Evolutionary conservation across 1,284 basidiomycete genomes (phyloP).

Genomic region (Sanguinoderma infundibulare): DNA sequence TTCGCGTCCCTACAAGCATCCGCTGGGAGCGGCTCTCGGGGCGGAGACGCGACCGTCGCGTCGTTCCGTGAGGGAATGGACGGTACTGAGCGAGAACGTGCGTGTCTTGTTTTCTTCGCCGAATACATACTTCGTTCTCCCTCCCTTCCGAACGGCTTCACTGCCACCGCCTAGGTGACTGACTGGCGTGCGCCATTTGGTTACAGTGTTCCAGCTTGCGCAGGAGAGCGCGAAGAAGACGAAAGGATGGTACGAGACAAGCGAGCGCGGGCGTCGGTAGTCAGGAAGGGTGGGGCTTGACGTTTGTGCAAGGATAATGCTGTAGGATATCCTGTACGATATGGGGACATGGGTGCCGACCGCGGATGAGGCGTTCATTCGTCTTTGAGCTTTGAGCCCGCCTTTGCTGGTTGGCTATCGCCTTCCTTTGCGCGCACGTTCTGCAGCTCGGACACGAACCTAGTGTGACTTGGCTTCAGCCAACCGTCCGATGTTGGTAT

Average conservation of each 20-base stretch:
- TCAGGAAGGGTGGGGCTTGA: slow-evolving; percentile 10
- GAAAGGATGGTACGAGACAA: slow-evolving; percentile 85
- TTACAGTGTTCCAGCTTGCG: slow-evolving; percentile 79
- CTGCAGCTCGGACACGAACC: slow-evolving; percentile 46
- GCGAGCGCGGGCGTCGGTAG: slow-evolving; percentile 54
- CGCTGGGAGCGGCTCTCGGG: slow-evolving; percentile 41
- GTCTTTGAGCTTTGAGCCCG: slow-evolving; percentile 18
- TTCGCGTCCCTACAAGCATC: slow-evolving; percentile 72
- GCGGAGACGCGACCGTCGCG: slow-evolving; percentile 64
- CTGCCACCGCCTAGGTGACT: background rate
- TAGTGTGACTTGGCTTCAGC: slow-evolving; percentile 18
- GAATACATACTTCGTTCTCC: background rate
- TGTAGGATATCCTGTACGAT: background rate
- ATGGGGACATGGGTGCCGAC: background rate
- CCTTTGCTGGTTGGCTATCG: background rate
- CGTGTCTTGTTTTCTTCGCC: slow-evolving; percentile 37
- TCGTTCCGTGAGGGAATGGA: slow-evolving; percentile 89
- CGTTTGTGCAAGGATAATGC: background rate
- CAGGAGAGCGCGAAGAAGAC: slow-evolving; percentile 80
- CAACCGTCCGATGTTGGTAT: too few relatives aligned
- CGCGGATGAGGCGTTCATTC: slow-evolving; percentile 21
- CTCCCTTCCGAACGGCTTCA: background rate
- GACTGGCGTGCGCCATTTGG: background rate
- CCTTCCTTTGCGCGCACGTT: slow-evolving; percentile 19
- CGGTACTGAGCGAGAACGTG: slow-evolving; percentile 84